Evolutionary conservation across 768 basidiomycete species (phyloP), one percentile per base, ranked within the genome.

Genomic region (Chlorophyllum brunneum): DNA sequence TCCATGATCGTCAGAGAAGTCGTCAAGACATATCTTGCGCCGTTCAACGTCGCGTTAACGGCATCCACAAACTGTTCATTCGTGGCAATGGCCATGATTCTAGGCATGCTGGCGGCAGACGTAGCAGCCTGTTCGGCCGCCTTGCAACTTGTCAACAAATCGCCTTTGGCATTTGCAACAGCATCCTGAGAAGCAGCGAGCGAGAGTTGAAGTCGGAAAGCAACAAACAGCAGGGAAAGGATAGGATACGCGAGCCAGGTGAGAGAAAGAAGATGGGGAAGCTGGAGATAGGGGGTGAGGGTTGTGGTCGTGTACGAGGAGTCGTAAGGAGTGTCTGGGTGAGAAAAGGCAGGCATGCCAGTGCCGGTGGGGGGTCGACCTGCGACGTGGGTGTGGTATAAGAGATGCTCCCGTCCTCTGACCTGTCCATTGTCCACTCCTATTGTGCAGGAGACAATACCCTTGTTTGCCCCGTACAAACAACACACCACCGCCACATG

Each of bases 191-290:
- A 82, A 10, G 86, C 78, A 18, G 75, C 75, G 4, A 87, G 78
- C 22, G 92, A 91, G 9, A 88, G 65, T 54, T 85, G 79, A 33
- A 97, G 78, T 49, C 91, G 81, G 63, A 93, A 92, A 29, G 86
- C 86, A 65, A 95, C 81, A 63, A 98, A 89, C 58, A 93, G 66
- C 53, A 98, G 82, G 22, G 93, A 95, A 36, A 95, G 71, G 24
- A 97, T 84, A 27, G 92, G 92, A 58, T 92, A 93, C 7, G 93
- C 91, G 33, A 98, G 86, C 86, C 92, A 90, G 63, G 89, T 79
- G 10, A 95, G 80, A 20, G 92, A 92, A 26, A 95, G 79, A 40
- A 92, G 77, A 61, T 95, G 85, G 24, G 83, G 76, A 30, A 94
- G 85, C 58, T 83, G 77, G 43, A 98, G 85, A 67, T 95, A 95